These are phyloP conservation scores for Fraxinus americana DNA, from an alignment of 257 asterid genomes.

Conservation along the genomic window DNA sequence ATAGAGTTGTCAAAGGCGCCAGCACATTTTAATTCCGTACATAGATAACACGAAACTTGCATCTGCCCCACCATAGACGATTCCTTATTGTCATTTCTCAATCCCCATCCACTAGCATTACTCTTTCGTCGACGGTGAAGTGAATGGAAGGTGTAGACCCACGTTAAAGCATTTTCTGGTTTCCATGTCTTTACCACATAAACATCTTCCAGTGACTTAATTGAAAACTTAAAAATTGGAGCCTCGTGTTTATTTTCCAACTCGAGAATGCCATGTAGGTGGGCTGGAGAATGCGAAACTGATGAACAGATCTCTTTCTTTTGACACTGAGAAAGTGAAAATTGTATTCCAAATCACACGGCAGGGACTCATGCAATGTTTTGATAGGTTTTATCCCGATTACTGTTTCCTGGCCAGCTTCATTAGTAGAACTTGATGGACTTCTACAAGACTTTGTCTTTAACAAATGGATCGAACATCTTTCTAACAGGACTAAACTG, in stretches of 20 bases:
- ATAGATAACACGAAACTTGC: slow-evolving; percentile 65
- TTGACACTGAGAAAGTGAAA: slow-evolving; percentile 30
- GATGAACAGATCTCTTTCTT: slow-evolving; percentile 35
- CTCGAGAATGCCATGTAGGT: slow-evolving; percentile 73
- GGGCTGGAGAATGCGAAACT: slow-evolving; percentile 58
- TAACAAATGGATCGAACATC: slow-evolving; percentile 69
- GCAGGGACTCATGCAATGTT: slow-evolving; percentile 39
- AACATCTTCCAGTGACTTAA: slow-evolving; percentile 66
- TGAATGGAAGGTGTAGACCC: slow-evolving; percentile 85
- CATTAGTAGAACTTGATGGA: slow-evolving; percentile 43
- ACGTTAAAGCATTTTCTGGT: slow-evolving; percentile 52
- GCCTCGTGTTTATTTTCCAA: slow-evolving; percentile 54
- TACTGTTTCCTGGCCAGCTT: slow-evolving; percentile 31
- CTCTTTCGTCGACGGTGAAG: slow-evolving; percentile 61
- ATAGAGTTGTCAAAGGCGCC: slow-evolving; percentile 58
- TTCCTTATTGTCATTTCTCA: slow-evolving; percentile 48
- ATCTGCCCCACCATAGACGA: slow-evolving; percentile 67
- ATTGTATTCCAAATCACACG: slow-evolving; percentile 35
- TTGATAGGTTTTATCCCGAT: slow-evolving; percentile 17
- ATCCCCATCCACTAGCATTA: slow-evolving; percentile 68
- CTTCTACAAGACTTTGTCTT: slow-evolving; percentile 62
- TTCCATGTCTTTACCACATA: slow-evolving; percentile 78
- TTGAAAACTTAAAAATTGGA: slow-evolving; percentile 67
- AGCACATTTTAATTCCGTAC: slow-evolving; percentile 52
- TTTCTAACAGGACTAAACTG: slow-evolving; percentile 52